Evolutionary conservation across 2,329 filamentous ascomycete genomes (phyloP).

Genomic region (Cercospora beticola): DNA sequence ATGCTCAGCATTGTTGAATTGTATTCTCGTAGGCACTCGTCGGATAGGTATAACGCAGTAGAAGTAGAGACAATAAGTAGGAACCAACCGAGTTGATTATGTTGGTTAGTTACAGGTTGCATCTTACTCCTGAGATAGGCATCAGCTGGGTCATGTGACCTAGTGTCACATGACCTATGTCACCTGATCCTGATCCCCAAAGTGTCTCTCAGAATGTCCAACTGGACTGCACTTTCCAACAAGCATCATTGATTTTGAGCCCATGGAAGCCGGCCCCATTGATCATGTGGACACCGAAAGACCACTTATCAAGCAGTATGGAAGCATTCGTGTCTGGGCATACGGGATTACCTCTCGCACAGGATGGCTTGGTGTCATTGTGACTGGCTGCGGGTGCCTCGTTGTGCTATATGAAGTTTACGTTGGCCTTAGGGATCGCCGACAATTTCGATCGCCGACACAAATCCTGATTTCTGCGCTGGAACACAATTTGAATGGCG

Average conservation of each 20-base stretch:
- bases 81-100: no score
- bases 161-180: no score
- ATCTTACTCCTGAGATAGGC: no score
- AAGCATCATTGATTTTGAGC: slow-evolving; percentile 27
- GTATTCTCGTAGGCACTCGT: no score
- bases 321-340: slow-evolving; percentile 28
- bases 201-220: no score
- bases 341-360: slow-evolving; percentile 29
- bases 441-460: slow-evolving; percentile 18
- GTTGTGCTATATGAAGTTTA: slow-evolving; percentile 26
- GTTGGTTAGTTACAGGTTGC: no score
- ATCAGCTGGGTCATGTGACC: no score
- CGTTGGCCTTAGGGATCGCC: slow-evolving; percentile 20
- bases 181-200: no score
- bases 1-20: no score
- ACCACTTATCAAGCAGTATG: slow-evolving; percentile 16
- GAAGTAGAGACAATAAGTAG: no score
- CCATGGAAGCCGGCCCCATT: not conserved
- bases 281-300: not conserved
- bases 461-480: slow-evolving; percentile 31
- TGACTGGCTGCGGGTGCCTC: slow-evolving; percentile 20
- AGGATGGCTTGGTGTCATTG: slow-evolving; percentile 23
- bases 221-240: no score
- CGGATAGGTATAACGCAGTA: no score
- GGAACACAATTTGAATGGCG: slow-evolving; percentile 26